Base-by-base conservation (phyloP, 495 filamentous ascomycete species). In the Pyrenopolyporus hunteri region DNA sequence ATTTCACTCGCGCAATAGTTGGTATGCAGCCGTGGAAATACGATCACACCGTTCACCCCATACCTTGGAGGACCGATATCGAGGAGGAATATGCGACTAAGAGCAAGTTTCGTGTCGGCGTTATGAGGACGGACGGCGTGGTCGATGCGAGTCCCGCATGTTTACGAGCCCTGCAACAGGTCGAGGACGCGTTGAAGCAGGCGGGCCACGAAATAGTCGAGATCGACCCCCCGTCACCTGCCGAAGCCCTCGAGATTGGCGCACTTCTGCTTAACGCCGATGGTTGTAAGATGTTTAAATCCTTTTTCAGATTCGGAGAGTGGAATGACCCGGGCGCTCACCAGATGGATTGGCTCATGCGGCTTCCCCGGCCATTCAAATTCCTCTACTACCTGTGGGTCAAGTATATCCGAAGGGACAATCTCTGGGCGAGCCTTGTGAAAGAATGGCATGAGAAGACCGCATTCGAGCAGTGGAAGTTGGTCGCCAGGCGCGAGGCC, bases 21-120 rank as follows among this genome's bases (percentile, higher is more conserved):
- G 75, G 82, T 14, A 95, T 96, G 91, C 74, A 90, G 76, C 93
- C 93, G 0, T 98, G 94, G 94, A 86, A 83, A 59, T 96, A 96
- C 68, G 94, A 98, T 63, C 83, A 91, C 49, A 86, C 82, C 1
- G 91, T 92, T 1, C 91, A 94, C 69, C 93, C 94, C 1, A 82
- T 98, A 19, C 74, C 83, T 6, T 98, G 94, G 94, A 78, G 90
- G 48, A 72, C 73, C 8, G 78, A 85, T 2, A 67, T 87, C 4
- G 82, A 84, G 56, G 67, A 77, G 16, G 82, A 88, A 40, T 86
- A 82, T 56, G 76, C 76, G 54, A 79, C 81, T 35, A 82, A 80
- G 59, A 83, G 82, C 70, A 84, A 75, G 56, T 76, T 96, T 44
- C 83, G 83, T 17, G 82, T 97, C 23, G 94, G 93, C 1, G 74